Base-by-base conservation (phyloP, 164 flowering plant genomes). In the Brasenia schreberi region DNA sequence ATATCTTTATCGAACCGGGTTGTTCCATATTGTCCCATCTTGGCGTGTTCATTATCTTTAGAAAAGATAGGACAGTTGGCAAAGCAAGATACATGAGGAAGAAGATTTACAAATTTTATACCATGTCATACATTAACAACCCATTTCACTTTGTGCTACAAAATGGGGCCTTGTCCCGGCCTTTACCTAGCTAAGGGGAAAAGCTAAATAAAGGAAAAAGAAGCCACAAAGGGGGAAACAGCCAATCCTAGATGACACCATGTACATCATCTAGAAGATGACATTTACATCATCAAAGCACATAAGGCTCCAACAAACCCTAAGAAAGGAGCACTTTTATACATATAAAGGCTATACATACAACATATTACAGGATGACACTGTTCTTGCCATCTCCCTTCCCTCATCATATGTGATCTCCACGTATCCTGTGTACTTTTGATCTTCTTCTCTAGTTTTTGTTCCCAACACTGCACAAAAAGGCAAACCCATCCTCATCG, bases 401-500 rank as follows among this genome's bases (percentile, higher is more conserved):
- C 56, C 56, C 56, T 49, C 56, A 9, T 49, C 56, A 49, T 33
- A 33, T 33, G 39, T 49, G 56, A 49, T 49, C 56, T 49, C 16
- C 56, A 9, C 56, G 10, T 7, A 49, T 49, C 56, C 16, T 49
- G 56, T 49, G 56, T 33, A 33, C 39, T 33, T 33, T 33, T 33
- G 56, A 49, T 49, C 56, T 9, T 14, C 56, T 49, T 49, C 56
- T 9, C 56, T 49, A 49, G 3, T 9, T 49, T 49, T 49, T 9
- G 12, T 49, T 49, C 12, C 56, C 56, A 49, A 49, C 56, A 49
- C 56, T 49, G 56, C 56, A 49, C 56, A 49, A 49, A 49, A 49
- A 9, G 10, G 43, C 70, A 23, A 19, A 69, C 72, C 66, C 65
- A 65, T 68, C 16, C 73, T 82, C 75, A 87, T 70, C 91, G 84